Base-by-base conservation (phyloP, 495 filamentous ascomycete genomes). In the Aspergillus asperescens region DNA sequence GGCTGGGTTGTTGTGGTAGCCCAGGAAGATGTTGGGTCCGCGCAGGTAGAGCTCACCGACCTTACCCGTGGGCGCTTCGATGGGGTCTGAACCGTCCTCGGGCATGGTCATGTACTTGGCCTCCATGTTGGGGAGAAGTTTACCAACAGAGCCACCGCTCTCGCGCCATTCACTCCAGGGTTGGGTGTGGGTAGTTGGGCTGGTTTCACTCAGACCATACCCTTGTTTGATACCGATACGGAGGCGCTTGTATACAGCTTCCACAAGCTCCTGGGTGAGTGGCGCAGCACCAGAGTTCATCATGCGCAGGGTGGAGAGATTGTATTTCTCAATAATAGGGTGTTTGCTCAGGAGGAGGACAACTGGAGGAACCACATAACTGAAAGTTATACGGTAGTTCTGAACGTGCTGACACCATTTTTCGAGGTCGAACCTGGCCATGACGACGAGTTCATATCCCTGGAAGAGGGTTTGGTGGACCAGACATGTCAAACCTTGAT, bases 251-350 rank as follows among this genome's bases (percentile, higher is more conserved):
- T 89, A 90, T 7, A 94, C 83, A 13, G 83, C 77, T 50, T 91
- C 81, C 6, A 90, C 87, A 2, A 98, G 74, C 44, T 96, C 90
- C 18, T 78, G 73, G 0, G 89, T 94, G 32, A 97, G 71, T 0
- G 93, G 93, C 3, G 93, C 93, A 1, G 92, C 93, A 7, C 90
- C 93, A 1, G 82, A 91, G 69, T 88, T 94, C 72, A 96, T 72
- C 83, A 92, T 90, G 29, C 85, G 83, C 12, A 98, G 58, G 18
- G 76, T 83, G 12, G 80, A 85, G 15, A 98, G 71, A 66, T 98
- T 83, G 64, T 92, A 95, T 57, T 89, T 87, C 38, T 69, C 76
- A 9, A 96, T 81, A 4, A 79, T 62, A 0, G 90, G 88, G 63
- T 87, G 79, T 62, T 96, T 96, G 55, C 80, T 79, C 3, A 98